A percentile compares a stretch with the other conserved stretches of the same genome.
Evolutionary conservation across 306 rosid genomes (phyloP).

Genomic region (Medicago lupulina): DNA sequence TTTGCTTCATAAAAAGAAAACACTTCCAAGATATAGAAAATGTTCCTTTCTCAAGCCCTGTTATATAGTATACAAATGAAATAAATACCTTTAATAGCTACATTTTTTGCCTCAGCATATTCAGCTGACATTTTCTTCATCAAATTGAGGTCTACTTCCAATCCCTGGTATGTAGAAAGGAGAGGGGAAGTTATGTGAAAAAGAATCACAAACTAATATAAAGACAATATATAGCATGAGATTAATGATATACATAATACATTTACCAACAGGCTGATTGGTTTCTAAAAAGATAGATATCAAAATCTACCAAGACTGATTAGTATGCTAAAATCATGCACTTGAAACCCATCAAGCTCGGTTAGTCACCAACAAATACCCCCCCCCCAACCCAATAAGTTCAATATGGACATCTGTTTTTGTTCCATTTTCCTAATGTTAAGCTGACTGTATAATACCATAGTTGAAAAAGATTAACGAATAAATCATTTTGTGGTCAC

Average conservation of each 20-base stretch:
- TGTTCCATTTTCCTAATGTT: constrained; percentile 1
- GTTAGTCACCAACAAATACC: not conserved
- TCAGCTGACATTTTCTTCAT: constrained; percentile 73
- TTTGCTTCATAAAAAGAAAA: constrained; percentile 12
- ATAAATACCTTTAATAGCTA: constrained; percentile 65
- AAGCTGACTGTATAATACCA: constrained; percentile 15
- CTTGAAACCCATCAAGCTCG: not conserved
- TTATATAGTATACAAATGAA: constrained; percentile 25
- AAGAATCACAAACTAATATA: constrained; percentile 20
- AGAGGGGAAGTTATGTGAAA: constrained; percentile 29
- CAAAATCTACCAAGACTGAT: not conserved
- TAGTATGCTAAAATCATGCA: not conserved
- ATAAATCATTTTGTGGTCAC: constrained; percentile 21
- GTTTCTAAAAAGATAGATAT: not conserved
- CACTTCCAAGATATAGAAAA: constrained; percentile 13
- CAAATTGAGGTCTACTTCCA: constrained; percentile 57
- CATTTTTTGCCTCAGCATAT: constrained; percentile 69
- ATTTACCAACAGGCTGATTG: constrained; percentile 12
- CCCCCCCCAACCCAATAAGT: too few relatives aligned
- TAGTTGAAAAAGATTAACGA: not conserved
- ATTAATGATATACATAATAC: not conserved
- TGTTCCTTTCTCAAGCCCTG: not conserved
- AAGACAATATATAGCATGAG: not conserved
- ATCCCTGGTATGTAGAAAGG: constrained; percentile 53
- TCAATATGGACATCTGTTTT: not conserved